Conservation (phyloP, 2,329 filamentous ascomycete genomes). For the Hypoxylon rubiginosum region DNA sequence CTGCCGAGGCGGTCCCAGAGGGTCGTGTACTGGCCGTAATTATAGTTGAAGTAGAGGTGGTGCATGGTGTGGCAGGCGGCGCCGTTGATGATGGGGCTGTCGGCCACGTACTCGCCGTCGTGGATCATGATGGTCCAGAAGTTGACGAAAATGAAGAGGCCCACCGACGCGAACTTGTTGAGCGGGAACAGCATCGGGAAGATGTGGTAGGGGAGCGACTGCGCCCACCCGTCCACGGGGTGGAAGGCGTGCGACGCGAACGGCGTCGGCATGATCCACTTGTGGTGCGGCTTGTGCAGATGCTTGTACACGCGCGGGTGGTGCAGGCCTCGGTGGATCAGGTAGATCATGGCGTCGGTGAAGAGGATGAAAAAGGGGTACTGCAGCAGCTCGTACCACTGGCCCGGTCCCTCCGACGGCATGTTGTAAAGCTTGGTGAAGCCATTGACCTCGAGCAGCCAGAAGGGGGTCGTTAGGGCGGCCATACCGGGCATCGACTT, state of each 20-base stretch:
- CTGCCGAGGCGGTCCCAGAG: slow-evolving; percentile 90
- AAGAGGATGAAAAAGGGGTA: slow-evolving; percentile 86
- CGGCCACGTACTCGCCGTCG: slow-evolving; percentile 93
- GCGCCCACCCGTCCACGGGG: slow-evolving; percentile 89
- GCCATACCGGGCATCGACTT: slow-evolving; percentile 85
- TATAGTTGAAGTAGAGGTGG: slow-evolving; percentile 89
- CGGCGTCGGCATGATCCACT: slow-evolving; percentile 99
- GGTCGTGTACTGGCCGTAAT: slow-evolving; percentile 95
- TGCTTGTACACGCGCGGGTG: slow-evolving; percentile 83
- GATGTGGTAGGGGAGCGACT: slow-evolving; percentile 91
- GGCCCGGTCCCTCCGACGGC: slow-evolving; percentile 79
- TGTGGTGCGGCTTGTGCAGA: slow-evolving; percentile 97
- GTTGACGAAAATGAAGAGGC: slow-evolving; percentile 92
- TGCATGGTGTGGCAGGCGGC: slow-evolving; percentile 95
- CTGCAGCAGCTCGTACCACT: slow-evolving; percentile 83
- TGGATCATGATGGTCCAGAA: slow-evolving; percentile 98
- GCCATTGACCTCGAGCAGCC: slow-evolving; percentile 85
- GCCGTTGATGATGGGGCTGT: slow-evolving; percentile 92
- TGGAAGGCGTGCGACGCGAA: slow-evolving; percentile 96
- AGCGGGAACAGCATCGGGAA: slow-evolving; percentile 94
- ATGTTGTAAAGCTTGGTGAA: slow-evolving; percentile 89
- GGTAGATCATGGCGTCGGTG: slow-evolving; percentile 84
- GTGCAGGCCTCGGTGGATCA: slow-evolving; percentile 82
- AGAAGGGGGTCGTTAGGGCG: slow-evolving; percentile 82
- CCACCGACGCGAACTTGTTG: slow-evolving; percentile 89